Conservation (phyloP, 345 rosid genomes). For the Syzygium jambos region DNA sequence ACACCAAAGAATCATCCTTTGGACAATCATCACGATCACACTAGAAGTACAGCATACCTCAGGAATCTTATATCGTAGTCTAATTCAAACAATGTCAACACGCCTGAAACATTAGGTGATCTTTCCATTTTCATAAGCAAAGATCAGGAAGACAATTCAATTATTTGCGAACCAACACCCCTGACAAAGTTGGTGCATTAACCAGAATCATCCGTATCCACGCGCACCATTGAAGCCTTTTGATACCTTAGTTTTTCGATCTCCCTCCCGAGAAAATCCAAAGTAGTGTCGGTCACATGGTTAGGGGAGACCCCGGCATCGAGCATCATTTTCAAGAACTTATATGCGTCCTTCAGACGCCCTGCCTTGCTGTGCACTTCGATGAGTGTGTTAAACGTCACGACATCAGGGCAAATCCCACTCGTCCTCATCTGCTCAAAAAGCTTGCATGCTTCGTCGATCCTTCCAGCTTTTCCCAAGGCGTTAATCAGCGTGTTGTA, state of each 20-base stretch:
- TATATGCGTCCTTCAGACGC: slow-evolving; percentile 63
- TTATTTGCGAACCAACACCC: neutral
- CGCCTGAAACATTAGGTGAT: neutral
- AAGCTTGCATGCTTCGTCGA: slow-evolving; percentile 59
- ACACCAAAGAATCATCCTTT: neutral
- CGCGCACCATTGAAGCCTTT: slow-evolving; percentile 53
- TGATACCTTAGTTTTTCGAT: slow-evolving; percentile 58
- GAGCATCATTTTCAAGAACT: slow-evolving; percentile 63
- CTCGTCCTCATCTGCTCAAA: slow-evolving; percentile 69
- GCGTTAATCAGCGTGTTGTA: slow-evolving; percentile 84
- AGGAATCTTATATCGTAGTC: neutral
- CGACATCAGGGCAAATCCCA: slow-evolving; percentile 73
- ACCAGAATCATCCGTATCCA: neutral
- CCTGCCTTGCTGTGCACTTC: slow-evolving; percentile 86
- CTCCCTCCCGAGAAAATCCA: slow-evolving; percentile 73
- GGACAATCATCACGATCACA: neutral
- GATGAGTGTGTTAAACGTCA: slow-evolving; percentile 76
- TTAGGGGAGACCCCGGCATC: slow-evolving; percentile 75
- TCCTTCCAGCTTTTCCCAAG: slow-evolving; percentile 70
- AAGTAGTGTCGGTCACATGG: slow-evolving; percentile 71
- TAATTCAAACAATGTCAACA: neutral
- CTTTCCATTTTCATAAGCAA: neutral
- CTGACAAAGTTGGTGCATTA: neutral
- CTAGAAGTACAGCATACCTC: neutral
- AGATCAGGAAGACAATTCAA: neutral